Base-by-base conservation (phyloP, 768 basidiomycete species). In the Tephrocybe sp. region DNA sequence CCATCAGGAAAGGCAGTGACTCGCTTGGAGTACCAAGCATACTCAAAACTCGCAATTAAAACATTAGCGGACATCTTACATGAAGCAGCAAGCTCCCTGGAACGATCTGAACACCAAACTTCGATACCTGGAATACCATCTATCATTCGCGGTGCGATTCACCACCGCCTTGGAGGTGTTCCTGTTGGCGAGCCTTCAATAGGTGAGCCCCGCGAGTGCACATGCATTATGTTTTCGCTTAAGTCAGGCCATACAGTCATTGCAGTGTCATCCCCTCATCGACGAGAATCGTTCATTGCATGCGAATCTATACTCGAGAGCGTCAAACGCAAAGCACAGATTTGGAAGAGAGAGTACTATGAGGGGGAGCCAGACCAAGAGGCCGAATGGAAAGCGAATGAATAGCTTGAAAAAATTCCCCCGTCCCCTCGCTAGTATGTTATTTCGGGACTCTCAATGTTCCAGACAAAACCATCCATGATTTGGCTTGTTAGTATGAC, bases 271-370 rank as follows among this genome's bases (percentile, higher is more conserved):
- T 84, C 87, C 10, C 86, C 91, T 6, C 91, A 93, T 65, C 78
- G 92, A 25, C 84, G 82, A 57, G 89, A 90, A 61, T 84, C 88
- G 6, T 92, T 93, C 61, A 66, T 73, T 44, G 84, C 83, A 15
- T 91, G 88, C 63, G 91, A 93, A 65, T 79, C 72, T 57, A 82
- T 94, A 50, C 73, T 95, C n/a, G 93, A 95, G 64, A 78, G 84
- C 50, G 84, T 94, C 48, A 95, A 95, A 71, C 69, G 67, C 52
- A 85, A 80, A 60, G 90, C 78, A 34, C 91, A 91, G 65, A 87
- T 94, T 55, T 95, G 93, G 93, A 94, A 95, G 71, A 70, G 88
- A 58, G 93, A 94, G 62, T 89, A 79, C 60, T 94, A 94, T 58
- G 85, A 85, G 60, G 86, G 82, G 6, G 78, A 82, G 56, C 64